Evolutionary conservation across 352 stramenopile genomes (phyloP), one percentile per base, ranked within the genome.

Genomic region (Phytophthora ohioensis): DNA sequence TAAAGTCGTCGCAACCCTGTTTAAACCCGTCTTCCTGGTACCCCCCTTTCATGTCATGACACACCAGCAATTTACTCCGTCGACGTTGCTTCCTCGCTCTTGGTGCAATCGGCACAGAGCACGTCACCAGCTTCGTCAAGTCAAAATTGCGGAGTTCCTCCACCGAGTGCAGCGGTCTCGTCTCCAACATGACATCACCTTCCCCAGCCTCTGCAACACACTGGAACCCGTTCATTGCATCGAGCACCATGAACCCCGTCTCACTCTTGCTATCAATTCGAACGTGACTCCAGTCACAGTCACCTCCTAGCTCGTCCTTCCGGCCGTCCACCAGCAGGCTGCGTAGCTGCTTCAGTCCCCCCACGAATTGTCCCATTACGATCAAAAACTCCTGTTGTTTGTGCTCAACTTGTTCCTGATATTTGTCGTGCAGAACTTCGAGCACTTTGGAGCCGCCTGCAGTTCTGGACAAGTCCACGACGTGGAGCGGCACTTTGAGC

Each of bases 1-100:
- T 66, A 61, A 79, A 82, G 36, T 73, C 67, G 3, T 59, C 15
- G 46, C 74, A 70, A n/a, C 76, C 69, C 67, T 84, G 73, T 10
- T 75, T 79, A 47, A 81, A 80, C 15, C 76, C 70, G 52, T 80
- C 73, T 53, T 68, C 60, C 38, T 80, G 61, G 48, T 83, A 91
- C 6, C 76, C 80, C n/a, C 79, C 80, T 61, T 75, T 73, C 79
- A 91, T 78, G 39, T 88, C 80, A 52, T 89, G 79, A 17, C 80
- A 91, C 21, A 88, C 76, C 47, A 91, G 64, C 58, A 91, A 51
- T 52, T 83, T 78, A 55, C 75, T 90, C 27, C 76, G 73, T 67
- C 76, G 67, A 39, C 49, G 55, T 32, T 71, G 71, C 4, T 64
- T 71, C 42, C 67, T 66, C 30, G 70, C 59, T 15, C 49, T 61